These are phyloP conservation scores for Dendrobium huoshanense DNA, from an alignment of 106 monocot species.

Conservation along the genomic window DNA sequence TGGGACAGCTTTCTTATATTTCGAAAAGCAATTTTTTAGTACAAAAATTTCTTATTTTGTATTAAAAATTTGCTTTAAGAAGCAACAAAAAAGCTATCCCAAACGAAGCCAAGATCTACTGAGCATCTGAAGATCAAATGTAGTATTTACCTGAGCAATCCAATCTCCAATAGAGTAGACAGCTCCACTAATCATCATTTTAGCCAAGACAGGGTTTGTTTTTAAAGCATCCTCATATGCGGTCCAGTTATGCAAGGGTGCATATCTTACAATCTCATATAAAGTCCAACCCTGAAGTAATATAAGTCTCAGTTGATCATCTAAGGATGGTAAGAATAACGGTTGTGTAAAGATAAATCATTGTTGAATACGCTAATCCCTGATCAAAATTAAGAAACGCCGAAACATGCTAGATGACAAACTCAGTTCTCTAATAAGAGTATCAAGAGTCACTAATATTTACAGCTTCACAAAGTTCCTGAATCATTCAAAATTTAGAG, in stretches of 20 bases:
- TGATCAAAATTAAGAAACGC: not conserved
- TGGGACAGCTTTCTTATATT: too few species aligned
- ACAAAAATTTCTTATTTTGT: too few species aligned
- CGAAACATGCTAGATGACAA: too few species aligned
- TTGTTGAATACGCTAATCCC: not conserved
- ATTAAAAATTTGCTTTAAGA: too few species aligned
- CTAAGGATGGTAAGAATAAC: not conserved
- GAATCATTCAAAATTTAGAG: too few species aligned
- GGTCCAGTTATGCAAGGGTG: slow-evolving; percentile 88
- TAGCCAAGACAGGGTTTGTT: slow-evolving; percentile 87
- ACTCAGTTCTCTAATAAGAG: too few species aligned
- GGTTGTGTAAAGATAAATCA: not conserved
- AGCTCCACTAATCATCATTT: slow-evolving; percentile 97
- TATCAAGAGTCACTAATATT: too few species aligned
- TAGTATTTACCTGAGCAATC: slow-evolving; percentile 82
- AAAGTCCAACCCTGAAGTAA: slow-evolving; percentile 81
- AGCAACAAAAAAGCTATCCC: too few species aligned
- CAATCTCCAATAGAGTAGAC: slow-evolving; percentile 95
- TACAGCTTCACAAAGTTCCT: too few species aligned
- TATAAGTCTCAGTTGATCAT: not conserved
- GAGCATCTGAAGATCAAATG: not conserved
- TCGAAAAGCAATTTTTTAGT: too few species aligned
- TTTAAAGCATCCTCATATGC: slow-evolving; percentile 94
- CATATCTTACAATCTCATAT: slow-evolving; percentile 86
- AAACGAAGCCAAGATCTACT: too few species aligned